Evolutionary conservation across 192 early-diverging fungal genomes (phyloP).

Genomic region (Allomyces arbusculus): DNA sequence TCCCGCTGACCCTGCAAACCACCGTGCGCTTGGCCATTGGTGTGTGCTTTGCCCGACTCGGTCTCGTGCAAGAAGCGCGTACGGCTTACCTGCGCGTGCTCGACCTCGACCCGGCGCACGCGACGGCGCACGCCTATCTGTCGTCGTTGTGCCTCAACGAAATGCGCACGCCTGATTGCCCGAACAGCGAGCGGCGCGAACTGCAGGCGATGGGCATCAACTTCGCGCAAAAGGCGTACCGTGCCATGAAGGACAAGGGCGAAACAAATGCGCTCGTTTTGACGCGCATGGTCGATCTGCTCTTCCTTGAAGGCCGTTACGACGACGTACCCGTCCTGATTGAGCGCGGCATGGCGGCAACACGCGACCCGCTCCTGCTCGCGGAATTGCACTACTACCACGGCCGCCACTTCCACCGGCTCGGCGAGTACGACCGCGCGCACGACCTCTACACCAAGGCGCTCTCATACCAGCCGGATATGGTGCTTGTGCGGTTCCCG

Average conservation of each 20-base stretch:
- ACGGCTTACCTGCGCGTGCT: background rate
- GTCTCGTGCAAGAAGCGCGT: background rate
- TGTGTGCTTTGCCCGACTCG: background rate
- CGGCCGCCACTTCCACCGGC: background rate
- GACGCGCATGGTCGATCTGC: background rate
- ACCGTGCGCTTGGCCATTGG: background rate
- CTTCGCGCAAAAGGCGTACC: background rate
- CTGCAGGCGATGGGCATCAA: too few species aligned
- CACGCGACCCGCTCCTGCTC: background rate
- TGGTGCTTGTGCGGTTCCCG: background rate
- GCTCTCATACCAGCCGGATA: background rate
- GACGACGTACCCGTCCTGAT: background rate
- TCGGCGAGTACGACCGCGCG: background rate
- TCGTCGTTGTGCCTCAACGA: background rate
- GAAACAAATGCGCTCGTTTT: background rate
- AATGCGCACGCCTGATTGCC: background rate
- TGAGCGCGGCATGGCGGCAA: background rate
- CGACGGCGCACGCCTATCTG: background rate
- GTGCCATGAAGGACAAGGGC: background rate
- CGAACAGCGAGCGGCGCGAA: too few species aligned
- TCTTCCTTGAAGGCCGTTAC: background rate
- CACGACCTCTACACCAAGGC: background rate
- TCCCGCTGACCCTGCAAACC: background rate
- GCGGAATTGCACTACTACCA: background rate
- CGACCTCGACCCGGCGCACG: background rate